Base-by-base conservation (phyloP, 768 basidiomycete species). In the Amanita muscaria region DNA sequence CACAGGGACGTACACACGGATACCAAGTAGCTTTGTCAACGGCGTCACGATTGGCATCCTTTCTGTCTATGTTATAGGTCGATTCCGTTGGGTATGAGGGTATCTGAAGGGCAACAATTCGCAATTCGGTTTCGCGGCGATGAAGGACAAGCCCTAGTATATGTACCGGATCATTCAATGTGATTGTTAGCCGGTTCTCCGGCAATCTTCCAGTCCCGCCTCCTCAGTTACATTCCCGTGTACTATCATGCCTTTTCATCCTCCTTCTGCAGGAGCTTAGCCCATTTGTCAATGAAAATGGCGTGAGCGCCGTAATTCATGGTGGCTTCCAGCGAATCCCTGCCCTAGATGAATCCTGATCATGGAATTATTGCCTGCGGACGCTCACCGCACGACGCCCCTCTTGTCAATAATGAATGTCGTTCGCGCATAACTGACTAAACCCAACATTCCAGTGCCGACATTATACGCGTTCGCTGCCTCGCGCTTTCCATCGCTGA, bases 361-460 rank as follows among this genome's bases (percentile, higher is more conserved):
- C n/a, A n/a, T 25, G 8, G n/a, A 42, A 32, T 40, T 33, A 40
- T 42, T 15, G 14, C 6, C 31, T 30, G 4, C 22, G 21, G 27
- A 52, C n/a, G 57, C 69, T 25, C 59, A 85, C 79, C 73, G 70
- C 22, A 91, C 66, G 35, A 77, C 64, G 7, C 89, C 88, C 40
- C 80, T 69, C 40, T 64, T 68, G 57, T 88, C 86, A 48, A 91
- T 78, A 53, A 90, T 68, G 56, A 88, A 82, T 2, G 88, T 91
- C 25, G 78, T 74, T 10, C 89, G 74, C 3, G 76, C 74, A 32
- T 65, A 56, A 32, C 76, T 70, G 0, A 64, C 64, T 10, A 90
- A 49, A 14, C 89, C 88, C 22, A 89, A 58, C 50, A 90, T 52
- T 1, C 77, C 76, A 52, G 74, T 81, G 9, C 76, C 76, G n/a